Percentiles rank a stretch among this genome's conserved stretches.
Conservation (phyloP, 2,329 filamentous ascomycete genomes). For the Mycosphaerella sp. region DNA sequence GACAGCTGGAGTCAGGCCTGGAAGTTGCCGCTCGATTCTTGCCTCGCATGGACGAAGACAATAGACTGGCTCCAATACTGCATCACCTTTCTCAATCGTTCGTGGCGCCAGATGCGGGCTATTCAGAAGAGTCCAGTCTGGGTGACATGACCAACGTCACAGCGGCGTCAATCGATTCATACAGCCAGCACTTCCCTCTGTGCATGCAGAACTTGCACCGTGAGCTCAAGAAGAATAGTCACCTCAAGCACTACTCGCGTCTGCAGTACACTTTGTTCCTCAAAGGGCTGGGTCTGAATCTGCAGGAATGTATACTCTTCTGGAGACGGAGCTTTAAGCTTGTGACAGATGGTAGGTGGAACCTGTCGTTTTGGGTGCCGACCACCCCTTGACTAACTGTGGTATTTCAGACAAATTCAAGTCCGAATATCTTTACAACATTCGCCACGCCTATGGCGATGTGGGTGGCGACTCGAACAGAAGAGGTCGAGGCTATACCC, state of each 20-base stretch:
- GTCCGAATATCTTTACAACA: constrained; percentile 95
- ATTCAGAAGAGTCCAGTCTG: constrained; percentile 53
- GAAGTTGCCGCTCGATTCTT: constrained; percentile 89
- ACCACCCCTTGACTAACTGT: not conserved
- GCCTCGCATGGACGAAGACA: constrained; percentile 90
- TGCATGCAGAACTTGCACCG: constrained; percentile 93
- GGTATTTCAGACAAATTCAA: constrained; percentile 68
- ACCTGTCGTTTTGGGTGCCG: not conserved
- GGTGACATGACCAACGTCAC: constrained; percentile 67
- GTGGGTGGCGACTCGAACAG: constrained; percentile 89
- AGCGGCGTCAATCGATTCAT: constrained; percentile 69
- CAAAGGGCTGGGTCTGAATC: constrained; percentile 83
- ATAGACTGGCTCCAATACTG: constrained; percentile 71
- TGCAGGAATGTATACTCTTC: constrained; percentile 89
- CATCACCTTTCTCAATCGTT: constrained; percentile 92
- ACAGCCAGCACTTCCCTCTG: constrained; percentile 77
- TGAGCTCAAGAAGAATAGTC: constrained; percentile 75
- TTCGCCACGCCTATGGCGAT: constrained; percentile 90
- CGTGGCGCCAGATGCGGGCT: constrained; percentile 79
- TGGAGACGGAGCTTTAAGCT: constrained; percentile 84
- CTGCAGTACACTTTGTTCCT: constrained; percentile 95
- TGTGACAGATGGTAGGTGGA: constrained; percentile 58
- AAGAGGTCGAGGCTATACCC: constrained; percentile 78
- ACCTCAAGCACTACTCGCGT: constrained; percentile 88
- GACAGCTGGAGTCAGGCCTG: constrained; percentile 70